Evolutionary conservation across 2,329 filamentous ascomycete genomes (phyloP).

Genomic region (Corniculantispora saksenae): DNA sequence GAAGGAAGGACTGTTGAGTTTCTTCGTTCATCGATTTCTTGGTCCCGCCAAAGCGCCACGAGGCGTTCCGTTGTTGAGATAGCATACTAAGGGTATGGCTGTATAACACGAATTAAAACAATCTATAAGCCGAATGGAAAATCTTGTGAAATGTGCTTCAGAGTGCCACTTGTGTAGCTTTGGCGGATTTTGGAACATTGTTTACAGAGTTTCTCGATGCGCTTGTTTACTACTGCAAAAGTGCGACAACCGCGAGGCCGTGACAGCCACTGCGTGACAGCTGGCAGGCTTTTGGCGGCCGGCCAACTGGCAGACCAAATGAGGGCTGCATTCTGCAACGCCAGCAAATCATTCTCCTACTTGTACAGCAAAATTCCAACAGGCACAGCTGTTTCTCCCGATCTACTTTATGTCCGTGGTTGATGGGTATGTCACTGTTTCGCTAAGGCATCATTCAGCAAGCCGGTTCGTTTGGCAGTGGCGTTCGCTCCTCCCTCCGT

Average conservation of each 20-base stretch:
- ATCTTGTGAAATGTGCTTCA: background rate
- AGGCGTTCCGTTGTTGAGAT: conserved; percentile 7
- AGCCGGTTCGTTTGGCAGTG: conserved; percentile 6
- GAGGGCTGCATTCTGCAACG: background rate
- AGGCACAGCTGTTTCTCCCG: background rate
- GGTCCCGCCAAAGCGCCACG: background rate
- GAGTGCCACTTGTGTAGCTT: background rate
- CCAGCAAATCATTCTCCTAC: background rate
- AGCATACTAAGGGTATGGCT: conserved; percentile 16
- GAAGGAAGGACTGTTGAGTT: conserved; percentile 10
- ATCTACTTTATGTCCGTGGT: background rate
- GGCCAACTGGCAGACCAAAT: background rate
- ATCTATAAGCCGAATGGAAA: background rate
- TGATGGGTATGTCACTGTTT: background rate
- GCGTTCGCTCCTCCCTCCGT: background rate
- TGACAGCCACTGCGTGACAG: no score
- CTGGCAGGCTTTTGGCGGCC: no score
- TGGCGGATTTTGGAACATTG: no score
- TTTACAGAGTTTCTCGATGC: background rate
- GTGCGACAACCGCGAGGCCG: background rate
- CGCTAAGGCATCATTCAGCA: background rate
- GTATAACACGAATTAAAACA: conserved; percentile 7
- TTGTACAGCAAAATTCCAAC: background rate
- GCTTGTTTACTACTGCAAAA: background rate
- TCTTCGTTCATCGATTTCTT: conserved; percentile 10